Conservation (phyloP, 169 alveolate species). For the Plasmodium fragile region DNA sequence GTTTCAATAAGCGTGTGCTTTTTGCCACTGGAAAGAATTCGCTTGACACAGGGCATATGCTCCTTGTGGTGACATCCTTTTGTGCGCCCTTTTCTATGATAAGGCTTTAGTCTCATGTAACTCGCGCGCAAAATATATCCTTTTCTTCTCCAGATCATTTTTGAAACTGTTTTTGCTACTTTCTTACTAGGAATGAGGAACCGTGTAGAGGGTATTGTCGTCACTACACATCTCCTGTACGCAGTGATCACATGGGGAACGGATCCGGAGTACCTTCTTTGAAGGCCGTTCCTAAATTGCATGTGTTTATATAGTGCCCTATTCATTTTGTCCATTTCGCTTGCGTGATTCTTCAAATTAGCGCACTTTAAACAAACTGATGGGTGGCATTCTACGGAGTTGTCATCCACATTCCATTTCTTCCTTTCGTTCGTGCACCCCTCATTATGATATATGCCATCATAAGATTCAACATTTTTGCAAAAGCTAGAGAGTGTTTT, state of each 20-base stretch:
- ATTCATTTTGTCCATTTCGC: neutral
- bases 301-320: neutral
- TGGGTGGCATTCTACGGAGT: neutral
- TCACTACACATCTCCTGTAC: neutral
- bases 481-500: neutral
- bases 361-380: neutral
- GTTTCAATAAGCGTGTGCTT: neutral
- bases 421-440: neutral
- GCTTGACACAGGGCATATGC: neutral
- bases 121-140: neutral
- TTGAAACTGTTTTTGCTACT: neutral
- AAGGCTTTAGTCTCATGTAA: neutral
- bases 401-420: neutral
- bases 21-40: neutral
- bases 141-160: neutral
- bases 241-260: neutral
- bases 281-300: neutral
- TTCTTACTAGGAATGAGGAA: neutral
- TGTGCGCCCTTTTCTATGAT: neutral
- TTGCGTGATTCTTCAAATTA: neutral
- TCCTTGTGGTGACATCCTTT: neutral
- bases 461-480: neutral
- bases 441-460: neutral
- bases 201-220: neutral
- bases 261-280: neutral